Base-by-base conservation (phyloP, 139 green algal species). In the Coelastrella sp. region DNA sequence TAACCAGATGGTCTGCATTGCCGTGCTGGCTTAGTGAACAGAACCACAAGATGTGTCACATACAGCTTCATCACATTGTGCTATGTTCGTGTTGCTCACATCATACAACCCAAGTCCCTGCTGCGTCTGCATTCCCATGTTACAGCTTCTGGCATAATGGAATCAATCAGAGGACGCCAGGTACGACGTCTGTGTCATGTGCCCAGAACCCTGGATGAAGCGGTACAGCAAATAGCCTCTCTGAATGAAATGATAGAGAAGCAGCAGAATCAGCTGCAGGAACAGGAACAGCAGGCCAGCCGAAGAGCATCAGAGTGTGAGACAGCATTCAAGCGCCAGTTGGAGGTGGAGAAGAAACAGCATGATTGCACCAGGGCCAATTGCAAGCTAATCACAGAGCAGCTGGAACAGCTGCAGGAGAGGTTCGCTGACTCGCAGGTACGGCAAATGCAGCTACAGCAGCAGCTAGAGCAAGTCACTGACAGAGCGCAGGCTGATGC, bases 221-320 rank as follows among this genome's bases (percentile, higher is more conserved):
- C 72, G 21, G 40, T 45, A 5, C 32, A 78, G 45, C 38, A 66
- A 48, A 15, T 68, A 4, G 19, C 48, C 5, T 37, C 6, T 3
- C 4, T 69, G 8, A 59, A 40, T 9, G 38, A 41, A 13, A 34
- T 62, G 2, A 41, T 79, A 2, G 11, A 40, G 7, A 35, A 53
- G 48, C 64, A 59, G 43, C 50, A 59, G 45, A 43, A 68, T 41
- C 80, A 79, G 50, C 41, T 86, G 48, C 64, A 41, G 66, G 25
- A 78, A 4, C 80, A 79, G 80, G 34, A 79, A 48, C 80, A 79
- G 63, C 43, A 66, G 43, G 64, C 23, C 34, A 37, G 25, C 8
- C 32, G 7, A 1, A 32, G 64, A 15, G 66, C 48, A 45, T n/a
- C 30, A 57, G 66, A 69, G 19, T 11, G 21, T 4, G 38, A 78